Evolutionary conservation across 129 eudicot genomes (phyloP).

Genomic region (Chrysanthemum seticuspe): DNA sequence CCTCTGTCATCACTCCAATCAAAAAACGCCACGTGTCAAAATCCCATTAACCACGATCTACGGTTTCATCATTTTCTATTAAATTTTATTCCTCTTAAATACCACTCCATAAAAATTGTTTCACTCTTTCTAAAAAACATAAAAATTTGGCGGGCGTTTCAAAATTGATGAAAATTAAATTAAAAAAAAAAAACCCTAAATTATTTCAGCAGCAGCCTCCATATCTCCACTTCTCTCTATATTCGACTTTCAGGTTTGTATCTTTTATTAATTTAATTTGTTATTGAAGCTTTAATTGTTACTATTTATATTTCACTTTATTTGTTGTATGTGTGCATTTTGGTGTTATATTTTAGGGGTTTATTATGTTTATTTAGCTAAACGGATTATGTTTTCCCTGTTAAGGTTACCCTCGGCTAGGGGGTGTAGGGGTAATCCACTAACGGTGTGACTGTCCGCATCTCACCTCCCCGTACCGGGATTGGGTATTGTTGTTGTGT

Average conservation of each 20-base stretch:
- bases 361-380: neutral
- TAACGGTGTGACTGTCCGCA: too few relatives aligned
- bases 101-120: neutral
- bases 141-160: slow-evolving; percentile 63
- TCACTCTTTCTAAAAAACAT: neutral
- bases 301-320: too few relatives aligned
- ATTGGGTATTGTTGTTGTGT: too few relatives aligned
- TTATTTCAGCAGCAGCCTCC: slow-evolving; percentile 13
- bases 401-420: neutral
- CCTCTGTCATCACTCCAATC: slow-evolving; percentile 25
- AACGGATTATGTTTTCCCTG: slow-evolving; percentile 8
- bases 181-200: slow-evolving; percentile 45
- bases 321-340: too few relatives aligned
- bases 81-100: neutral
- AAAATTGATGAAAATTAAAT: slow-evolving; percentile 40
- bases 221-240: neutral
- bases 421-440: too few relatives aligned
- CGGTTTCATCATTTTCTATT: slow-evolving; percentile 12
- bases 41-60: slow-evolving; percentile 12
- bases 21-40: slow-evolving; percentile 26
- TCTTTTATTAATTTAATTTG: too few relatives aligned
- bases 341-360: too few relatives aligned
- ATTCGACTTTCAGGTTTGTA: neutral
- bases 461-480: too few relatives aligned
- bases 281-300: too few relatives aligned